These are phyloP conservation scores for Collybiopsis luxurians DNA, from an alignment of 768 basidiomycete genomes.

Conservation along the genomic window DNA sequence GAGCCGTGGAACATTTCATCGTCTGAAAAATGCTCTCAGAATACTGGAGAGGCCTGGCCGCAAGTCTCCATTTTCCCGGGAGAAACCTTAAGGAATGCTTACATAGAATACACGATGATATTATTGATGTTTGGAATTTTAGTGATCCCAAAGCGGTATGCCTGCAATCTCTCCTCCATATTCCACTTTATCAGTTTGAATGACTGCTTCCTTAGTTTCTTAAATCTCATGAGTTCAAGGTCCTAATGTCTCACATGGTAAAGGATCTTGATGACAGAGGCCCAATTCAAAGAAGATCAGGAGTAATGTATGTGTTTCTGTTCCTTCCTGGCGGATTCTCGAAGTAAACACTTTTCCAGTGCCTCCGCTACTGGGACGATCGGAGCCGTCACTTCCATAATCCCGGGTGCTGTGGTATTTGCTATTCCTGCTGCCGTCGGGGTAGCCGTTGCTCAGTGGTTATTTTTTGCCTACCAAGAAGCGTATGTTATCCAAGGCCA, in stretches of 20 bases:
- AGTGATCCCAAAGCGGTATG: slow-evolving; percentile 16
- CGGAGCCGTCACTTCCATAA: neutral
- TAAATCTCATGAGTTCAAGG: neutral
- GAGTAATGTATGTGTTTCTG: neutral
- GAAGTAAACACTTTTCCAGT: neutral
- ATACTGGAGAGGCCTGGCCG: slow-evolving; percentile 12
- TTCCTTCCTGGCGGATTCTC: neutral
- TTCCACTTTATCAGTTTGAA: neutral
- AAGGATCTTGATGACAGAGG: neutral
- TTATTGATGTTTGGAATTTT: slow-evolving; percentile 24
- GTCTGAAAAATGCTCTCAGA: neutral
- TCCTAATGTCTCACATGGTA: neutral
- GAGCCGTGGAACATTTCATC: neutral
- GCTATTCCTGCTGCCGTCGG: neutral
- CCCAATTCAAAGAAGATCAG: neutral
- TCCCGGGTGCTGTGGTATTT: neutral
- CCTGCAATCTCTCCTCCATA: neutral
- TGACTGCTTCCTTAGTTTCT: neutral
- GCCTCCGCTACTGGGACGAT: neutral
- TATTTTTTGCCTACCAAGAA: neutral
- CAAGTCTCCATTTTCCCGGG: slow-evolving; percentile 16
- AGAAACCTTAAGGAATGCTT: slow-evolving; percentile 12
- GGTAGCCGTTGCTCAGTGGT: neutral
- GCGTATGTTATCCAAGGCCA: neutral
- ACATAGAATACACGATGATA: slow-evolving; percentile 15